A percentile compares a stretch with the other conserved stretches of the same genome.
Conservation (phyloP, 805 yeast genomes). For the Myxozyma melibiosi region DNA sequence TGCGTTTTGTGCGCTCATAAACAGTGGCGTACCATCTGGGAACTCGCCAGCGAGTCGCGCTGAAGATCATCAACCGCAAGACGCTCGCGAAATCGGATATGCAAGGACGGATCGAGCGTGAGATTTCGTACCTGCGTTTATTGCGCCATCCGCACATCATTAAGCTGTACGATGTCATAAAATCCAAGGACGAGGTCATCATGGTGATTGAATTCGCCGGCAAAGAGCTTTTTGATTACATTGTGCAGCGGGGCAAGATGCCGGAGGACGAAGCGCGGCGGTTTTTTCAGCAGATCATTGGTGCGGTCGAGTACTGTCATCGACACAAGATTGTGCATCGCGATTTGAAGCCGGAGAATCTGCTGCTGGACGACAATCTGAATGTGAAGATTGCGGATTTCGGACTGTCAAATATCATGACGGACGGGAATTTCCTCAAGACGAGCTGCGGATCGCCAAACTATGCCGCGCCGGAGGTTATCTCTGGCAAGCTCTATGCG, state of each 20-base stretch:
- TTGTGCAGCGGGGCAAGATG: slow-evolving; percentile 89
- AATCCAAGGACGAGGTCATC: slow-evolving; percentile 90
- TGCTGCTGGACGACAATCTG: slow-evolving; percentile 81
- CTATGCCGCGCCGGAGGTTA: slow-evolving; percentile 97
- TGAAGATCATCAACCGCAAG: slow-evolving; percentile 88
- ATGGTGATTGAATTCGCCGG: slow-evolving; percentile 98
- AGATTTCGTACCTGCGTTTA: slow-evolving; percentile 82
- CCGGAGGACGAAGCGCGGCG: slow-evolving; percentile 88
- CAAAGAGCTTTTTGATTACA: slow-evolving; percentile 92
- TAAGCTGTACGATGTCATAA: slow-evolving; percentile 91
- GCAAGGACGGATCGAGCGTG: slow-evolving; percentile 96
- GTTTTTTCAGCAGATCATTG: slow-evolving; percentile 93
- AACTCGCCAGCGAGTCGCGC: slow-evolving; percentile 89
- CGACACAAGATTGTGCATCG: slow-evolving; percentile 95
- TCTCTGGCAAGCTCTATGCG: slow-evolving; percentile 90
- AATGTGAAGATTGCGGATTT: slow-evolving; percentile 96
- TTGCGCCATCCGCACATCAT: slow-evolving; percentile 95
- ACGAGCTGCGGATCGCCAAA: slow-evolving; percentile 97
- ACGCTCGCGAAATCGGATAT: slow-evolving; percentile 91
- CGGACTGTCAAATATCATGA: slow-evolving; percentile 93
- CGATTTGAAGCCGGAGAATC: slow-evolving; percentile 93
- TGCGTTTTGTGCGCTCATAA: not conserved
- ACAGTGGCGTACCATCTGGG: slow-evolving; percentile 63
- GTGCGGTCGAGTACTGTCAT: slow-evolving; percentile 96
- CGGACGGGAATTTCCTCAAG: slow-evolving; percentile 93